Base-by-base conservation (phyloP, 2,329 filamentous ascomycete genomes). In the Sphaerostilbella broomeana region DNA sequence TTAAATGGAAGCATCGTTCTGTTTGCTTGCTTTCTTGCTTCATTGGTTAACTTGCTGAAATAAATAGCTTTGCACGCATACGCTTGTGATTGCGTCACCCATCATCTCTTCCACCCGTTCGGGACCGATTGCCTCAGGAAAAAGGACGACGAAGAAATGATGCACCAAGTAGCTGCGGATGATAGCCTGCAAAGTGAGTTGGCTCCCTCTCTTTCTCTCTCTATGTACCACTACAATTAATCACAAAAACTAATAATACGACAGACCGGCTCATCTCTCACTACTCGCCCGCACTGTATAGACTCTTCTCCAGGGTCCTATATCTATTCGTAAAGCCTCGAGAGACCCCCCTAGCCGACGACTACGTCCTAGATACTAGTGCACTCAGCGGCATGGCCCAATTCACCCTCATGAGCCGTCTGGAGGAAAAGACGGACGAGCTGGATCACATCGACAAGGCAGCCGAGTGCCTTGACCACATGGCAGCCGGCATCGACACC, bases 401-500 rank as follows among this genome's bases (percentile, higher is more conserved):
- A 5, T 77, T 80, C 44, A 79, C 76, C 1, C 67, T 84, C 4
- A 56, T 81, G 32, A 70, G 69, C 51, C 72, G 77, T 22, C 70
- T 84, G 47, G 60, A 74, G 53, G 61, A 76, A 51, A 65, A 76
- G 60, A 56, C 60, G 5, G 51, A 44, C 4, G 57, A 63, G 4
- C 64, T 81, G 22, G 66, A 73, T 22, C 56, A 63, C 4, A 59
- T 75, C 3, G 71, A 79, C 49, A 70, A 76, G 46, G 79, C 79
- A 0, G 79, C 80, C 15, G 81, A 86, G 57, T 82, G 77, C 50
- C 71, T 82, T 41, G 81, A 85, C 49, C 81, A 85, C 55, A 78
- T 85, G 75, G 77, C 74, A 0, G 81, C 81, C 0, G 81, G 81
- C 0, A 83, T 85, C 44, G 81, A 85, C 50, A 85, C 81, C 1